Evolutionary conservation across 2,329 filamentous ascomycete species (phyloP).

Genomic region (Hymenoscyphus occultus): DNA sequence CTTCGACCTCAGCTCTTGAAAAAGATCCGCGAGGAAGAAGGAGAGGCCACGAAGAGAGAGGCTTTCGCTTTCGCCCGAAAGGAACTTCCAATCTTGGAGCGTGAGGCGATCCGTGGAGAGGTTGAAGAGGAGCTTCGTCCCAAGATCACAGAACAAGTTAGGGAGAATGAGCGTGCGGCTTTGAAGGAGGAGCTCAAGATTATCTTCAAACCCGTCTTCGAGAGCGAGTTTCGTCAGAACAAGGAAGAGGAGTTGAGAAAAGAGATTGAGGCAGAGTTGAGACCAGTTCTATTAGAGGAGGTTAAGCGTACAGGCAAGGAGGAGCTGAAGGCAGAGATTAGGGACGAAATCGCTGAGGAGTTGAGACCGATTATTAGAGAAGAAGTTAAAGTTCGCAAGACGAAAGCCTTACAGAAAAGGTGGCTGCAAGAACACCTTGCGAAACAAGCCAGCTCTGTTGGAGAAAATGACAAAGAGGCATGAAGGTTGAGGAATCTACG

Average conservation of each 20-base stretch:
- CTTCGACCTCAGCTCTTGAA: not conserved
- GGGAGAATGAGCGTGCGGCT: not conserved
- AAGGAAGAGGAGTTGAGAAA: constrained; percentile 1
- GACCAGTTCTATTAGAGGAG: not conserved
- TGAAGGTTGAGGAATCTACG: too few relatives aligned
- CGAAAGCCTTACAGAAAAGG: not conserved
- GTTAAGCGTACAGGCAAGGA: not conserved
- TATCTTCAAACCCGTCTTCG: not conserved
- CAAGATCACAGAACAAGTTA: not conserved
- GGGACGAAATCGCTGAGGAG: not conserved
- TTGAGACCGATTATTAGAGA: not conserved
- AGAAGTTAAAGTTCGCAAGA: constrained; percentile 3
- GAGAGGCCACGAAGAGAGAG: not conserved
- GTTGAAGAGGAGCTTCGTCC: not conserved
- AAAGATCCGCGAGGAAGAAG: constrained; percentile 2
- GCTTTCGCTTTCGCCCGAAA: not conserved
- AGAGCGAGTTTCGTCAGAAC: not conserved
- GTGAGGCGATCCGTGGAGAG: not conserved
- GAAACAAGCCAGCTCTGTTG: not conserved
- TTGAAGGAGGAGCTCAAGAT: not conserved
- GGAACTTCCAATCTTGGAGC: not conserved
- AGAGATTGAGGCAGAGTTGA: constrained; percentile 4
- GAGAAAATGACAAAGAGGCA: too few relatives aligned
- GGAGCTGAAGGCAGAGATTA: not conserved
- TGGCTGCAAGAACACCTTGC: not conserved